These are phyloP conservation scores for Hemisphaericaspora lyxosophila DNA, from an alignment of 1,139 yeast species.

Conservation along the genomic window DNA sequence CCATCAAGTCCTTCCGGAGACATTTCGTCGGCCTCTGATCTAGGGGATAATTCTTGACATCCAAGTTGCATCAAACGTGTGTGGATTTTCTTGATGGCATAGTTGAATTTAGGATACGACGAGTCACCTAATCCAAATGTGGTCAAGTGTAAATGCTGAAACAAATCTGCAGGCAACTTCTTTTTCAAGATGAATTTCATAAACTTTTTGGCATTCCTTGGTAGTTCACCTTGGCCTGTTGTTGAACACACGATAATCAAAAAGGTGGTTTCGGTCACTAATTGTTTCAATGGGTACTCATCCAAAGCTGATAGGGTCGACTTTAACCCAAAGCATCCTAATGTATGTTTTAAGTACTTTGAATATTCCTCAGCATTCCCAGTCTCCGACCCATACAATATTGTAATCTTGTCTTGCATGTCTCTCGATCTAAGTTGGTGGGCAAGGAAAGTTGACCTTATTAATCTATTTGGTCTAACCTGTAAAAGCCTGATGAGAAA, in stretches of 20 bases:
- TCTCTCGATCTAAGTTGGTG: too few relatives aligned
- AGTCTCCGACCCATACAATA: conserved; percentile 89
- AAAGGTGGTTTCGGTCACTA: conserved; percentile 48
- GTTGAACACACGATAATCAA: conserved; percentile 80
- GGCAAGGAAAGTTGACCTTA: too few relatives aligned
- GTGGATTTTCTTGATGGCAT: conserved; percentile 81
- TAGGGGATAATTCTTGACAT: conserved; percentile 63
- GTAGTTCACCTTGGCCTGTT: conserved; percentile 94
- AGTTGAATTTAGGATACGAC: conserved; percentile 82
- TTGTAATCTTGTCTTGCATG: conserved; percentile 37
- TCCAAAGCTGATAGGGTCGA: conserved; percentile 60
- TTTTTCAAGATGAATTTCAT: conserved; percentile 73
- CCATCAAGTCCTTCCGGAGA: conserved; percentile 78
- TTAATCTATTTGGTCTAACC: conserved; percentile 3
- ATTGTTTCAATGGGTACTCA: conserved; percentile 54
- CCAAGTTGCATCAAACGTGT: conserved; percentile 79
- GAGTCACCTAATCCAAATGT: conserved; percentile 95
- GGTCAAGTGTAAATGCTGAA: conserved; percentile 63
- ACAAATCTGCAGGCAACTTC: conserved; percentile 62
- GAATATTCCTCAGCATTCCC: conserved; percentile 93
- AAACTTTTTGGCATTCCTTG: conserved; percentile 68
- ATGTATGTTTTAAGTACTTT: conserved; percentile 53
- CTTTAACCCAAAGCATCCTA: conserved; percentile 55
- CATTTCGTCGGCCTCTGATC: conserved; percentile 91
- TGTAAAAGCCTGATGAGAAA: not conserved